Evolutionary conservation across 2,329 filamentous ascomycete genomes (phyloP).

Genomic region (Cladobotryum protrusum): DNA sequence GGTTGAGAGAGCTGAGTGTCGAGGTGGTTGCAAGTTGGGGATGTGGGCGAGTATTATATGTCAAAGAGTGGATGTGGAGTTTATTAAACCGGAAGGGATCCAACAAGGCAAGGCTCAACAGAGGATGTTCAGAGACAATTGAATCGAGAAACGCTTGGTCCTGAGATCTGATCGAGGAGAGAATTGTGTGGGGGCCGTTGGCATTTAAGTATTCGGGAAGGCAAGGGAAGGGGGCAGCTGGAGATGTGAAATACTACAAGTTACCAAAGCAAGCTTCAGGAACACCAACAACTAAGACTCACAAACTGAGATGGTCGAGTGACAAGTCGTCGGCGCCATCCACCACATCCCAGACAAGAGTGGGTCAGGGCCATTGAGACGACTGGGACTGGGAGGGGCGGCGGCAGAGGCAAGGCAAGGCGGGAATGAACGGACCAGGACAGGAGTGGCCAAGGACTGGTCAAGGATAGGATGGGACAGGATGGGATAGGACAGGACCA

Average conservation of each 20-base stretch:
- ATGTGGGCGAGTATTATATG: not conserved
- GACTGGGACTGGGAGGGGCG: conserved; percentile 5
- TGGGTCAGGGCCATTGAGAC: not conserved
- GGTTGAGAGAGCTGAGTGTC: not conserved
- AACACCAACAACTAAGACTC: conserved; percentile 5
- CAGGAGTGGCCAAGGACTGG: not conserved
- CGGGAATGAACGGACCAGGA: conserved; percentile 14
- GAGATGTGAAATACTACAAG: conserved; percentile 3
- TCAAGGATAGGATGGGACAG: not conserved
- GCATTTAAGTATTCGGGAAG: conserved; percentile 27
- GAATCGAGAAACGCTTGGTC: conserved; percentile 9
- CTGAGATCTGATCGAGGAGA: conserved; percentile 6
- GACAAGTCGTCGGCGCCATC: conserved; percentile 10
- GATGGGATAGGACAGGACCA: not conserved
- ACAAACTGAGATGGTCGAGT: conserved; percentile 1
- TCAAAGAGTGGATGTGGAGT: no score
- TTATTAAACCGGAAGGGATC: no score
- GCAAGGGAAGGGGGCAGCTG: not conserved
- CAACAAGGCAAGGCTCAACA: not conserved
- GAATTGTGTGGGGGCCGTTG: conserved; percentile 22
- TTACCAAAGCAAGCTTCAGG: conserved; percentile 2
- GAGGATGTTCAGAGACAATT: conserved; percentile 4
- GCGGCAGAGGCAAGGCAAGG: conserved; percentile 7
- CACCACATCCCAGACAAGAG: not conserved
- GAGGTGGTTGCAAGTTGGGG: not conserved